Evolutionary conservation across 208 protist species (phyloP).

Genomic region (Acanthamoeba lenticulata): DNA sequence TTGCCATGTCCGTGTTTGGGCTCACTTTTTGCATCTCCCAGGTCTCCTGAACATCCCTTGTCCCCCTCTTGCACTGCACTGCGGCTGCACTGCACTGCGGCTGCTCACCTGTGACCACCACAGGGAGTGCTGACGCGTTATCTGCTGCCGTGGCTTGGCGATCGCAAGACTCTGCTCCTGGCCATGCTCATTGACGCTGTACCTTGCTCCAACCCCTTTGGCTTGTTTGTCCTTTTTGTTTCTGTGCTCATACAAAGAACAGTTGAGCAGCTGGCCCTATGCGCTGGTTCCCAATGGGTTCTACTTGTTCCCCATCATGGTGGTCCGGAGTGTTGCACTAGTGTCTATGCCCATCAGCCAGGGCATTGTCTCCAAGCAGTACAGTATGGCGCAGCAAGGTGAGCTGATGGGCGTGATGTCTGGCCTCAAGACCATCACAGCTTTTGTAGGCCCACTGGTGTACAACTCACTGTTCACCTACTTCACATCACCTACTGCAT

Average conservation of each 20-base stretch:
- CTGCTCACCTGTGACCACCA: too few species aligned
- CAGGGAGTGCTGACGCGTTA: background rate
- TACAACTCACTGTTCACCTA: background rate
- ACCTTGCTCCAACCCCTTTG: too few species aligned
- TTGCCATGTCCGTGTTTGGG: slow-evolving; percentile 15
- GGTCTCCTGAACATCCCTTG: background rate
- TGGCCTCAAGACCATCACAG: background rate
- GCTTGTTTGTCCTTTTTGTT: background rate
- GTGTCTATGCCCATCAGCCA: background rate
- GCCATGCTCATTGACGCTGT: slow-evolving; percentile 30
- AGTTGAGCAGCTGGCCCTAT: slow-evolving; percentile 21
- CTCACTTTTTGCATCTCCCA: slow-evolving; percentile 40
- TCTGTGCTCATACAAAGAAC: background rate
- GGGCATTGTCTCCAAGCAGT: background rate
- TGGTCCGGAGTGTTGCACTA: slow-evolving; percentile 26
- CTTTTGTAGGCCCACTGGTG: background rate
- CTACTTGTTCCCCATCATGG: slow-evolving; percentile 49
- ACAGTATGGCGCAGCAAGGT: background rate
- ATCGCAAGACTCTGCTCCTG: background rate
- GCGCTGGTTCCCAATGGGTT: slow-evolving; percentile 14
- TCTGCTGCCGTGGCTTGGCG: background rate
- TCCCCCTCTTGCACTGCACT: background rate
- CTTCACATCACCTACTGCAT: background rate
- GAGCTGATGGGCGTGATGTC: background rate
- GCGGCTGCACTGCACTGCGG: too few species aligned